These are phyloP conservation scores for Aureobasidium subglaciale DNA, from an alignment of 2,329 filamentous ascomycete species.

Conservation along the genomic window DNA sequence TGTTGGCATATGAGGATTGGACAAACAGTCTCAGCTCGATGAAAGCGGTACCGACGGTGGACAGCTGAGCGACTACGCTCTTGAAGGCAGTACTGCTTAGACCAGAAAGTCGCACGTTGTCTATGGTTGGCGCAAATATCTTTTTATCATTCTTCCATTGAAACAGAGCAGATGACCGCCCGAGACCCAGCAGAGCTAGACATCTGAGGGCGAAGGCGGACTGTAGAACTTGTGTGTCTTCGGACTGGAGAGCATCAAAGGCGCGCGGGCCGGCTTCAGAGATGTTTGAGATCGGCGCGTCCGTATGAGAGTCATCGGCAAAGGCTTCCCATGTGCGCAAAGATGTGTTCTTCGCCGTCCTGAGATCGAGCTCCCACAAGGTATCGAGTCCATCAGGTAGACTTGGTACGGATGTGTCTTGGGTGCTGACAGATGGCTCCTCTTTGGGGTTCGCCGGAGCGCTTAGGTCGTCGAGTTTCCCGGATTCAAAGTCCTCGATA, in stretches of 20 bases:
- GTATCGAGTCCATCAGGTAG: slow-evolving; percentile 24
- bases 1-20: slow-evolving; percentile 30
- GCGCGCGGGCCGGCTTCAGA: slow-evolving; percentile 60
- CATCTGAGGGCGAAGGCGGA: slow-evolving; percentile 39
- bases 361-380: slow-evolving; percentile 34
- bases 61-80: slow-evolving; percentile 43
- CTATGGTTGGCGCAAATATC: slow-evolving; percentile 45
- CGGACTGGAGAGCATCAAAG: slow-evolving; percentile 51
- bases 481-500: slow-evolving; percentile 35
- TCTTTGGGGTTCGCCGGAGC: slow-evolving; percentile 18
- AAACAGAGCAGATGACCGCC: slow-evolving; percentile 66
- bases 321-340: slow-evolving; percentile 68
- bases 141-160: slow-evolving; percentile 47
- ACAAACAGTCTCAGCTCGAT: slow-evolving; percentile 30
- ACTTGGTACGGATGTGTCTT: not conserved
- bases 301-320: slow-evolving; percentile 34
- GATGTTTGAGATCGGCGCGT: slow-evolving; percentile 44
- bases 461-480: slow-evolving; percentile 30
- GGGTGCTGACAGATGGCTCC: not conserved
- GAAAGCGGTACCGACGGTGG: slow-evolving; percentile 24
- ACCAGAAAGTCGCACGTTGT: slow-evolving; percentile 44
- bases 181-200: slow-evolving; percentile 60
- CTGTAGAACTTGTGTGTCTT: slow-evolving; percentile 38
- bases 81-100: slow-evolving; percentile 42
- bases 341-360: slow-evolving; percentile 25